Evolutionary conservation across 2,329 filamentous ascomycete species (phyloP).

Genomic region (Leptographium wingfieldii): DNA sequence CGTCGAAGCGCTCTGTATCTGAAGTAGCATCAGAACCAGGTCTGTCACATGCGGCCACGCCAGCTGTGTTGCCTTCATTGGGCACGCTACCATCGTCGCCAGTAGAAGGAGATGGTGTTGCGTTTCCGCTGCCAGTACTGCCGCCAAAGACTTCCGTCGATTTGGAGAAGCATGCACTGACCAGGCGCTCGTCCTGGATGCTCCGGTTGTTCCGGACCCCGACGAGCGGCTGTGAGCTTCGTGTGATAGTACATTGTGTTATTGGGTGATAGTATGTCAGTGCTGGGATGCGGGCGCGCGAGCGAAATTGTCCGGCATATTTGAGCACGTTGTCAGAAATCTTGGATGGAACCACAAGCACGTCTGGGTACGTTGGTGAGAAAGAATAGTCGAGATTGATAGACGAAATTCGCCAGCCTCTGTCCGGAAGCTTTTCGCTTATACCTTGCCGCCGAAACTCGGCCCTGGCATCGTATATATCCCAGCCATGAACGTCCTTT

Average conservation of each 20-base stretch:
- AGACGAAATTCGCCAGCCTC: slow-evolving; percentile 77
- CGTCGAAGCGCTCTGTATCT: slow-evolving; percentile 54
- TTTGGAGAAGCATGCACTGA: slow-evolving; percentile 83
- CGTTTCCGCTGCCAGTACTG: background rate
- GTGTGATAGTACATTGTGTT: slow-evolving; percentile 93
- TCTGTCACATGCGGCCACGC: background rate
- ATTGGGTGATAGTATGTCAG: slow-evolving; percentile 91
- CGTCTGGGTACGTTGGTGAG: slow-evolving; percentile 79
- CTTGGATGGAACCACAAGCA: slow-evolving; percentile 71
- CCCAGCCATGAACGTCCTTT: slow-evolving; percentile 65
- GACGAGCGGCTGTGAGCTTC: slow-evolving; percentile 83
- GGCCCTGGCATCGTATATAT: slow-evolving; percentile 69
- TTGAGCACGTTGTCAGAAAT: slow-evolving; percentile 98
- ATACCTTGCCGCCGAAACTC: slow-evolving; percentile 86
- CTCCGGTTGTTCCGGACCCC: slow-evolving; percentile 80
- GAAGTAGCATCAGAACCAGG: slow-evolving; percentile 16
- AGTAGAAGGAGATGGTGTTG: background rate
- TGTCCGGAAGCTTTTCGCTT: slow-evolving; percentile 62
- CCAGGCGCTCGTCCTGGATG: slow-evolving; percentile 87
- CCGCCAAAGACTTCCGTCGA: slow-evolving; percentile 31
- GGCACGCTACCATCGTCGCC: background rate
- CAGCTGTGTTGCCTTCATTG: background rate
- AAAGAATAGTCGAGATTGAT: slow-evolving; percentile 88
- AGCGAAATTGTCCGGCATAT: slow-evolving; percentile 82
- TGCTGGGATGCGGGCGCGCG: slow-evolving; percentile 74